These are phyloP conservation scores for Naganishia sp. DNA, from an alignment of 1,284 basidiomycete genomes.

Conservation along the genomic window DNA sequence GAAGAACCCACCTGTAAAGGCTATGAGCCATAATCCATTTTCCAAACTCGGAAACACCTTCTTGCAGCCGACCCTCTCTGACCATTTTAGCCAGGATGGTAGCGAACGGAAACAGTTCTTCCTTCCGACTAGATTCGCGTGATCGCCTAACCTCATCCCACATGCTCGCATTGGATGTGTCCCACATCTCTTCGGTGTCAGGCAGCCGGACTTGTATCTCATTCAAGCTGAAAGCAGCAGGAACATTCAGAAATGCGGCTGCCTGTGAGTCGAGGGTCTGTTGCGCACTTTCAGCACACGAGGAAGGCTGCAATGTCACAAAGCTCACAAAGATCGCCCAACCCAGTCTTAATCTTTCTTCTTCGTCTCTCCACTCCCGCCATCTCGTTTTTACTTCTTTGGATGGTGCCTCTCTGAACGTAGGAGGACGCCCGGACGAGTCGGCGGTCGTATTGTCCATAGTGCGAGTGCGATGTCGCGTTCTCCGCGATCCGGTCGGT, in stretches of 20 bases:
- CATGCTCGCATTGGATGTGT: slow-evolving; percentile 30
- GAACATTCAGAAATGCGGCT: slow-evolving; percentile 37
- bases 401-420: neutral
- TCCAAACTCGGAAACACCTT: slow-evolving; percentile 14
- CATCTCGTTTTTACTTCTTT: slow-evolving; percentile 36
- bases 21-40: slow-evolving; percentile 24
- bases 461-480: neutral
- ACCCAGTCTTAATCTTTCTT: slow-evolving; percentile 40
- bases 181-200: slow-evolving; percentile 40
- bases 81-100: slow-evolving; percentile 13
- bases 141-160: slow-evolving; percentile 17
- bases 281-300: no score
- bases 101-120: neutral
- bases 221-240: slow-evolving; percentile 38
- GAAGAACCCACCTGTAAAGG: slow-evolving; percentile 10
- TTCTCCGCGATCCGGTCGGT: neutral
- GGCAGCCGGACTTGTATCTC: slow-evolving; percentile 39
- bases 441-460: slow-evolving; percentile 16
- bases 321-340: slow-evolving; percentile 45
- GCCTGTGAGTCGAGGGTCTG: slow-evolving; percentile 43
- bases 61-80: slow-evolving; percentile 16
- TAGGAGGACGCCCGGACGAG: no score
- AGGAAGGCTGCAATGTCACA: no score
- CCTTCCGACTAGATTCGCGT: neutral
- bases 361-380: slow-evolving; percentile 42